Evolutionary conservation across 371 early-diverging fungal genomes (phyloP), one percentile per base, ranked within the genome.

Genomic region (Mycotypha africana): DNA sequence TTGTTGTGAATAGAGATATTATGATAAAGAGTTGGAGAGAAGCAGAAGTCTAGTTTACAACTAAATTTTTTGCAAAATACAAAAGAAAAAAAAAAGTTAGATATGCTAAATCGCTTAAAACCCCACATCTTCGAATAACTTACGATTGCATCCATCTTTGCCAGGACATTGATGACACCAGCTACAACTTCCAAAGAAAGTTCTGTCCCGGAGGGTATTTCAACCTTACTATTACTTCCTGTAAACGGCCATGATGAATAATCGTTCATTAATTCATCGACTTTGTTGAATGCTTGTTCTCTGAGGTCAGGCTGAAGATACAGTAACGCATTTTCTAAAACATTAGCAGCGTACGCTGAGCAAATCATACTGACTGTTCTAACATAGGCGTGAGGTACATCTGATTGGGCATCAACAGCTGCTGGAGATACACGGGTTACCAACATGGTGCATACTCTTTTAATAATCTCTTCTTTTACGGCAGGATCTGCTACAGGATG

Each of bases 311-410:
- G 88, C 42, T 85, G 82, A 51, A 96, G 69, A 51, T 85, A 85
- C 37, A 85, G 66, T 45, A 96, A 58, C 16, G 95, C 93, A 62
- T 94, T 94, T 64, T 97, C 97, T 28, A 96, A 61, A 5, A 96
- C 97, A 53, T 95, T 93, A 14, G 93, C 97, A 4, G 97, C 93
- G 53, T 93, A 92, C 4, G 96, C 91, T 9, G 93, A 88, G 57
- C 94, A 93, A n/a, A 93, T 88, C 84, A 94, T 84, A 30, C 88
- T 79, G n/a, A 95, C 77, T 1, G 88, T 83, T 47, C 96, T 70
- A 34, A 88, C 65, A 52, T 73, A 69, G 37, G 69, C 67, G 51
- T 67, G 53, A 23, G 76, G 72, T 4, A 78, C 47, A 37, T 69
- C 62, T 14, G 70, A 56, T 62, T 67, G 54, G 43, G 62, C 22